phyloP scores from a whole-genome alignment of 225 moss, liverwort and hornwort genomes.

The Sphagnum tenellum region DNA sequence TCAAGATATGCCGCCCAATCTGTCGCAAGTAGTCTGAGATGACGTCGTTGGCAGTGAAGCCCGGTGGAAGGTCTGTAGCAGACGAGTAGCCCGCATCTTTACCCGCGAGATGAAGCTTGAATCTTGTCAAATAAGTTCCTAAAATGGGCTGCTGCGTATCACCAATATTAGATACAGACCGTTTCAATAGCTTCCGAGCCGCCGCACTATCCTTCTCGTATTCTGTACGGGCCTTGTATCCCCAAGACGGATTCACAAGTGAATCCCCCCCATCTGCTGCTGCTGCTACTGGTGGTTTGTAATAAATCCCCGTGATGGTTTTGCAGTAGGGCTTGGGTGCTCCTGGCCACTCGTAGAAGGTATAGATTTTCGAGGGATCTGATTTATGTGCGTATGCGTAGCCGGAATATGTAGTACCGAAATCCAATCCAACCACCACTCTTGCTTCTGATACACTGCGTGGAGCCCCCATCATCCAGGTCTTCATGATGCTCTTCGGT shows the following conservation, averaged over 20 bases:
- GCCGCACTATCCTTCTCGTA: slow-evolving; percentile 7
- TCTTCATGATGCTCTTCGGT: too few relatives aligned
- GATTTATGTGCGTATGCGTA: slow-evolving; percentile 39
- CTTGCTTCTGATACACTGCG: neutral
- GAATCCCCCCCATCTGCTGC: slow-evolving; percentile 4
- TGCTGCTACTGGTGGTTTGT: slow-evolving; percentile 1
- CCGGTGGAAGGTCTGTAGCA: slow-evolving; percentile 17
- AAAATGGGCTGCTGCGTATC: neutral
- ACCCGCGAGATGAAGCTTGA: slow-evolving; percentile 49
- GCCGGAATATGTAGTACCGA: slow-evolving; percentile 54
- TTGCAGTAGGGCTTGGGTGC: slow-evolving; percentile 24
- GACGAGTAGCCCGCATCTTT: slow-evolving; percentile 5
- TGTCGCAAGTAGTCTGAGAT: slow-evolving; percentile 48
- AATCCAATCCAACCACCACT: slow-evolving; percentile 51
- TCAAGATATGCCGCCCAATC: slow-evolving; percentile 18
- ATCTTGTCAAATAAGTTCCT: slow-evolving; percentile 17
- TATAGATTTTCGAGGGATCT: slow-evolving; percentile 23
- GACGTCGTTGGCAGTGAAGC: slow-evolving; percentile 10
- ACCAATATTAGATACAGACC: too few relatives aligned
- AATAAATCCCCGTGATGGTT: slow-evolving; percentile 28
- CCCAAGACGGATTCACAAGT: slow-evolving; percentile 29
- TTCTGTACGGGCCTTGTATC: slow-evolving; percentile 30
- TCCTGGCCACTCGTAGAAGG: slow-evolving; percentile 9
- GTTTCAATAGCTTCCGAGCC: neutral
- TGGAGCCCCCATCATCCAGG: too few relatives aligned